These are phyloP conservation scores for Spinacia oleracea DNA, from an alignment of 179 eudicot genomes.

Conservation along the genomic window DNA sequence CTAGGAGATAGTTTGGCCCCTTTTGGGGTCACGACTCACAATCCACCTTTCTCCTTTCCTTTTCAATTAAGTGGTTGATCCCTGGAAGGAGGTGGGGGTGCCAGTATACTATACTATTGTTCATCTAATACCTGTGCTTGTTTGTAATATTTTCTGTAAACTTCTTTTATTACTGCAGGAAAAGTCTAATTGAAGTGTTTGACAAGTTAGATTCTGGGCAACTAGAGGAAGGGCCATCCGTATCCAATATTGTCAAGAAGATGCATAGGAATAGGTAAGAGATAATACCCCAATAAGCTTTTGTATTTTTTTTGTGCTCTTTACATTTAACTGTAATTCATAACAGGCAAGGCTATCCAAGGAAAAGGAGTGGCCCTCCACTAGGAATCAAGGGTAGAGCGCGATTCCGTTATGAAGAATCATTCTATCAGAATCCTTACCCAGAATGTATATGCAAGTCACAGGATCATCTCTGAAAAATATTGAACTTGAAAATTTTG, in stretches of 20 bases:
- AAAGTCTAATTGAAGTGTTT: conserved; percentile 71
- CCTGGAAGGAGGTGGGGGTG: not conserved
- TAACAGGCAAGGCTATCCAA: conserved; percentile 75
- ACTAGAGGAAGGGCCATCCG: conserved; percentile 45
- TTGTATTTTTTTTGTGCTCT: too few species aligned
- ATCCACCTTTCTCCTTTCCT: not conserved
- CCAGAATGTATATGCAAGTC: conserved; percentile 80
- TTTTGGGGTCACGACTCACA: not conserved
- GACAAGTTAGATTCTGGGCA: conserved; percentile 62
- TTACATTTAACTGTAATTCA: not conserved
- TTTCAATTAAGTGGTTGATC: not conserved
- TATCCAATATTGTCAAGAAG: conserved; percentile 50
- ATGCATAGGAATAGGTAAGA: conserved; percentile 71
- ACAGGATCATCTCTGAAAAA: conserved; percentile 12
- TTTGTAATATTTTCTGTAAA: not conserved
- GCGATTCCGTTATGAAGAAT: conserved; percentile 70
- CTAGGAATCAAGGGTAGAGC: conserved; percentile 78
- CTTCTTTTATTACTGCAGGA: conserved; percentile 47
- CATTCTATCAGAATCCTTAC: conserved; percentile 80
- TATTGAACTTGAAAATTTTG: too few species aligned
- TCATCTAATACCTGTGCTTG: not conserved
- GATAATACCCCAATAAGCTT: too few species aligned
- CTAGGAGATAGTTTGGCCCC: not conserved
- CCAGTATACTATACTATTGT: too few species aligned
- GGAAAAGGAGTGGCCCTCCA: conserved; percentile 66